These are phyloP conservation scores for Pseudophaeomoniella oleicola DNA, from an alignment of 2,329 filamentous ascomycete genomes.

Conservation along the genomic window DNA sequence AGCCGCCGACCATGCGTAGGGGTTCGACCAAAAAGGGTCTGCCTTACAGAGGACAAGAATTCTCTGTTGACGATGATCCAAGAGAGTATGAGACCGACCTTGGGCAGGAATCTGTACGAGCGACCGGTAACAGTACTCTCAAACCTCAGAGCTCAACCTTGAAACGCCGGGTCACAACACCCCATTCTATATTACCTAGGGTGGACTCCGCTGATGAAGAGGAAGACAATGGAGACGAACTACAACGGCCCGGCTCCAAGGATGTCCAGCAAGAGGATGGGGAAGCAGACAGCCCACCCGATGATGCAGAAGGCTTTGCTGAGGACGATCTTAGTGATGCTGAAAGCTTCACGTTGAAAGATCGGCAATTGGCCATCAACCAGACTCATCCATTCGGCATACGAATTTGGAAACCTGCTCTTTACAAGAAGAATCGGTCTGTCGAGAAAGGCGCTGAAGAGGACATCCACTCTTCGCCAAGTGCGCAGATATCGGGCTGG, in stretches of 20 bases:
- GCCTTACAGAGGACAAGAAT: slow-evolving; percentile 70
- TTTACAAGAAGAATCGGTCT: slow-evolving; percentile 95
- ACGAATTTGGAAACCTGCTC: slow-evolving; percentile 92
- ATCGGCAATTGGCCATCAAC: slow-evolving; percentile 95
- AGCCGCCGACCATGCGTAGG: slow-evolving; percentile 59
- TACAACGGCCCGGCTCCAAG: slow-evolving; percentile 17
- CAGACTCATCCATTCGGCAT: slow-evolving; percentile 98
- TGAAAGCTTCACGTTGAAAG: slow-evolving; percentile 94
- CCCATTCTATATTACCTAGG: slow-evolving; percentile 17
- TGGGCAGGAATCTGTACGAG: slow-evolving; percentile 12
- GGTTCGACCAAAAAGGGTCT: slow-evolving; percentile 56
- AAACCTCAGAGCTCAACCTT: slow-evolving; percentile 24
- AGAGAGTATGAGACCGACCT: slow-evolving; percentile 61
- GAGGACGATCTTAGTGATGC: slow-evolving; percentile 71
- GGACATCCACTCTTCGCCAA: slow-evolving; percentile 90
- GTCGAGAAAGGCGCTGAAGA: slow-evolving; percentile 93
- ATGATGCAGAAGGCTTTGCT: slow-evolving; percentile 37
- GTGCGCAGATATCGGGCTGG: slow-evolving; percentile 71
- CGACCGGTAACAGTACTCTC: slow-evolving; percentile 19
- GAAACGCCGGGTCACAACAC: slow-evolving; percentile 20
- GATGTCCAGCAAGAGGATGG: slow-evolving; percentile 24
- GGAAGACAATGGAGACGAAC: slow-evolving; percentile 21
- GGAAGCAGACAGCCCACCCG: slow-evolving; percentile 36
- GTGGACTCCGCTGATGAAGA: slow-evolving; percentile 23
- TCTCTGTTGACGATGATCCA: slow-evolving; percentile 80